Evolutionary conservation across 371 early-diverging fungal genomes (phyloP), one percentile per base, ranked within the genome.

Genomic region (Mortierella sp.): DNA sequence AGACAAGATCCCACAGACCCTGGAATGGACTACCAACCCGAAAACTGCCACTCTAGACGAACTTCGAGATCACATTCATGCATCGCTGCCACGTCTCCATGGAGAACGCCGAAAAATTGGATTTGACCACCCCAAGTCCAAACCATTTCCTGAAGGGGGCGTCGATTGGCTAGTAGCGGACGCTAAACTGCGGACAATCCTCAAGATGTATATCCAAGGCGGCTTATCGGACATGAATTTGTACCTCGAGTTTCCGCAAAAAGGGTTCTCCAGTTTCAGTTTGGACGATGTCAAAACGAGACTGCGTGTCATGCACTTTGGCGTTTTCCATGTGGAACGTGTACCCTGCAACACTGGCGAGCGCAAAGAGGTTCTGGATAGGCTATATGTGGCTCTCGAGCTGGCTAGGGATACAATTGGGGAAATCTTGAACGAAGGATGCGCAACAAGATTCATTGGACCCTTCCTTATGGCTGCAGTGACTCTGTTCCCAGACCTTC

Each of bases 251-350:
- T 52, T 52, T 34, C 52, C 15, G 9, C 52, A 31, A 23, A 52
- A 37, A n/a, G 52, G 39, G 19, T 37, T 52, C 24, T 37, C 52
- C 52, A 52, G 23, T 32, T 52, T 52, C 37, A 34, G 23, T 32
- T 14, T 52, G 12, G 21, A 32, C 39, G 52, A 52, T 31, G 21
- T 37, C 30, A 19, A 17, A 19, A 11, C n/a, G n/a, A 31, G 52
- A 30, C 32, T 52, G 21, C 2, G 37, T 23, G 37, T 34, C 52
- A 34, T 19, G 17, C 8, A 37, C 9, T 37, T 52, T 32, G 37
- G 30, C 30, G 17, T 11, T 6, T 39, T 37, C 28, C 37, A 15
- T 6, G 37, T 52, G 31, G 39, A 30, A 39, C 12, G 3, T 21
- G 30, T 2, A 52, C 52, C 37, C 5, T 52, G 52, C 52, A 17